Conservation (phyloP, 768 basidiomycete species). For the Suillus paluster region DNA sequence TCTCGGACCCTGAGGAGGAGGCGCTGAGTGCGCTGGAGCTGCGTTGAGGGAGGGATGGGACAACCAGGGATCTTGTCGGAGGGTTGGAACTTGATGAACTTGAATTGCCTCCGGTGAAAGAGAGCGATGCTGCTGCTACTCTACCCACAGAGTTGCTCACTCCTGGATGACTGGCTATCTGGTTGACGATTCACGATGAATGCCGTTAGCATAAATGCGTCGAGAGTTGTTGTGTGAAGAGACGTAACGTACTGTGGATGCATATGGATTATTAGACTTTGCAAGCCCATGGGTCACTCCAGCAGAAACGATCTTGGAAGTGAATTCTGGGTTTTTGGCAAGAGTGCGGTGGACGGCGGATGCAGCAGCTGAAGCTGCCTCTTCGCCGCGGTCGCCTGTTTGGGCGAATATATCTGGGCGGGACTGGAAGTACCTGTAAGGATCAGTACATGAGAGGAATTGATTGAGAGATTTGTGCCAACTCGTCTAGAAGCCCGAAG, state of each 20-base stretch:
- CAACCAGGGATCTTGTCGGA: background rate
- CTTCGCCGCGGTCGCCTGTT: conserved; percentile 21
- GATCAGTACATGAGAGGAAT: background rate
- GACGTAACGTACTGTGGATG: conserved; percentile 39
- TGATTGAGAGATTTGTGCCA: conserved; percentile 12
- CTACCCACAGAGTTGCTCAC: conserved; percentile 50
- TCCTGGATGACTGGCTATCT: conserved; percentile 45
- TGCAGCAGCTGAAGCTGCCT: conserved; percentile 33
- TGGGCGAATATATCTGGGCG: conserved; percentile 70
- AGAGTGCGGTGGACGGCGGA: conserved; percentile 52
- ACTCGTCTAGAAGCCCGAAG: conserved; percentile 84
- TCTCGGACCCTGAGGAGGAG: conserved; percentile 24
- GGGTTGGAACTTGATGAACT: background rate
- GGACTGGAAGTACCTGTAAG: conserved; percentile 68
- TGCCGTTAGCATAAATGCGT: conserved; percentile 10
- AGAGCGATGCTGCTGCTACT: conserved; percentile 59
- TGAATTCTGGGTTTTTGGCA: conserved; percentile 45
- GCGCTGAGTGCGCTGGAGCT: conserved; percentile 24
- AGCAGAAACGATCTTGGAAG: conserved; percentile 44
- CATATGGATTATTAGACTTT: conserved; percentile 40
- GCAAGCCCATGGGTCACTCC: conserved; percentile 43
- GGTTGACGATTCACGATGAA: background rate
- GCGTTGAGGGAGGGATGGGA: conserved; percentile 20
- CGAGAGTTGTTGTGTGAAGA: background rate
- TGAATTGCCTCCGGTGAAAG: conserved; percentile 36